These are phyloP conservation scores for Madurella fahalii DNA, from an alignment of 2,329 filamentous ascomycete species.

Conservation along the genomic window DNA sequence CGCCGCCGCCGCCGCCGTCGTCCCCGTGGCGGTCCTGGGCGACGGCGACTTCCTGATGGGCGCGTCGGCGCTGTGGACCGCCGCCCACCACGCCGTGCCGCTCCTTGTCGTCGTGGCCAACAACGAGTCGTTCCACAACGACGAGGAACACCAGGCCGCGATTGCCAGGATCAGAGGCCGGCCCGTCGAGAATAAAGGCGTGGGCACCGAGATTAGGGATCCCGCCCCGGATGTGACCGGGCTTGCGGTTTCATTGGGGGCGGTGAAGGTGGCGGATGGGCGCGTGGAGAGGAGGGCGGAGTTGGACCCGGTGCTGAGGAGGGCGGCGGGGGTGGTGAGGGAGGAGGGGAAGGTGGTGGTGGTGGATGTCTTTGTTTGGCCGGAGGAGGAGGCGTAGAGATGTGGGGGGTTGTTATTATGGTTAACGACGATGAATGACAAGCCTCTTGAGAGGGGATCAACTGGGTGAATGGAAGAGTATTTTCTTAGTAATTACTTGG, in stretches of 20 bases:
- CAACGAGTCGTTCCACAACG: background rate
- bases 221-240: background rate
- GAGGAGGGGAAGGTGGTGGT: background rate
- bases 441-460: too few relatives aligned
- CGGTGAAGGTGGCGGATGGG: background rate
- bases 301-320: background rate
- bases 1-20: too few relatives aligned
- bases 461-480: too few relatives aligned
- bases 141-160: background rate
- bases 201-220: background rate
- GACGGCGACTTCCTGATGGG: conserved; percentile 1
- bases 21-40: background rate
- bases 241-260: background rate
- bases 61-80: background rate
- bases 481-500: too few relatives aligned
- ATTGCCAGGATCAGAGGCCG: background rate
- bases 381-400: background rate
- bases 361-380: background rate
- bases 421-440: too few relatives aligned
- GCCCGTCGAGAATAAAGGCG: background rate
- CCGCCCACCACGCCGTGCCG: background rate
- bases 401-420: too few relatives aligned
- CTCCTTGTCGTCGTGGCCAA: background rate
- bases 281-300: background rate
- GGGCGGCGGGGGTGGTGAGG: background rate